Conservation (phyloP, 148 eudicot species). For the Heliosperma pusillum region DNA sequence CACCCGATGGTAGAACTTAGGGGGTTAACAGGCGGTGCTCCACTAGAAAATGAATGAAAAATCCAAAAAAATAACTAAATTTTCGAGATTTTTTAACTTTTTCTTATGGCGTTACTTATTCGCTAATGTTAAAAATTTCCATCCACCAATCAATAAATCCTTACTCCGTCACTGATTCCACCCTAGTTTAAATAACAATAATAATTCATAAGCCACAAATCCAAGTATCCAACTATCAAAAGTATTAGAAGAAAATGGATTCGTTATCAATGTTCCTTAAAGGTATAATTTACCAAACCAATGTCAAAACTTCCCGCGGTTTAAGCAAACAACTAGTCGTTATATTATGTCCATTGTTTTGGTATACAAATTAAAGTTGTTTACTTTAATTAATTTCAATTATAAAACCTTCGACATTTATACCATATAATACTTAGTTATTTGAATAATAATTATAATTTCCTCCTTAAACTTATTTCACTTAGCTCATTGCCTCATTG, state of each 20-base stretch:
- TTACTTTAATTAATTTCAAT: background rate
- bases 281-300: background rate
- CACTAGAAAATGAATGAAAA: too few relatives aligned
- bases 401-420: background rate
- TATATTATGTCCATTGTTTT: slow-evolving; percentile 22
- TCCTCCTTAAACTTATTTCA: background rate
- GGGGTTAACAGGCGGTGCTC: too few relatives aligned
- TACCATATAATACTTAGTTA: background rate
- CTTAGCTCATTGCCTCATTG: background rate
- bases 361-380: slow-evolving; percentile 1
- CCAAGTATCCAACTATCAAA: background rate
- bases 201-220: background rate
- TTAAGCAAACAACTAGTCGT: slow-evolving; percentile 3
- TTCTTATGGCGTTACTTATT: too few relatives aligned
- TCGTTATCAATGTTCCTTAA: slow-evolving; percentile 24
- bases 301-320: slow-evolving; percentile 12
- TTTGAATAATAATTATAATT: background rate
- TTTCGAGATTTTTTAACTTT: too few relatives aligned
- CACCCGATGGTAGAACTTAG: too few relatives aligned
- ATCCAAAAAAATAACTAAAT: too few relatives aligned
- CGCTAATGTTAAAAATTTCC: too few relatives aligned
- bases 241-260: slow-evolving; percentile 1
- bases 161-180: too few relatives aligned
- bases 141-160: too few relatives aligned
- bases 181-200: background rate